Percentiles rank a stretch among this genome's conserved stretches.
phyloP scores from a whole-genome alignment of 2,329 filamentous ascomycete genomes.

The Xylaria sp. region DNA sequence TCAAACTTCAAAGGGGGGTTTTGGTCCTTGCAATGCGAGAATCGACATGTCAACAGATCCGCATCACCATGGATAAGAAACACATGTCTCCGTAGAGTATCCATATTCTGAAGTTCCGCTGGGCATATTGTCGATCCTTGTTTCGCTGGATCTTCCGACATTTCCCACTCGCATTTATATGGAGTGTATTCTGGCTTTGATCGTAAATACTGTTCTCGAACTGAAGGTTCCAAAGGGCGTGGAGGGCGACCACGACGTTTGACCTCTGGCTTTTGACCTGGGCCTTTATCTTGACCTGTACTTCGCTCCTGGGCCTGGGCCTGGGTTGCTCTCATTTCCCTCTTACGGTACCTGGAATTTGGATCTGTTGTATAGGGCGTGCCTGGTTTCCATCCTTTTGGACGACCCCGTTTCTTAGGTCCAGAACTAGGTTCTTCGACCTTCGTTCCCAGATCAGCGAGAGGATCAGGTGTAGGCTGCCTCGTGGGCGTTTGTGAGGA shows the following conservation, averaged over 20 bases:
- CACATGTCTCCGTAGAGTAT: constrained; percentile 66
- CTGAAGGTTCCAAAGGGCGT: constrained; percentile 52
- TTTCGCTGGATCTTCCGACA: constrained; percentile 38
- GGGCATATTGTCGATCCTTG: constrained; percentile 53
- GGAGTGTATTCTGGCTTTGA: constrained; percentile 58
- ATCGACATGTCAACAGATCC: constrained; percentile 49
- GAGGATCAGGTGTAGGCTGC: constrained; percentile 20
- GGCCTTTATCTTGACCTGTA: constrained; percentile 8
- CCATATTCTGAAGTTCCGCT: constrained; percentile 70
- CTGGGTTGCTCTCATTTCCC: constrained; percentile 26
- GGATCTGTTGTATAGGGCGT: constrained; percentile 46
- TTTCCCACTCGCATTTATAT: constrained; percentile 70
- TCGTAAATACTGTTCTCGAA: constrained; percentile 55
- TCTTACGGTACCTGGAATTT: constrained; percentile 37
- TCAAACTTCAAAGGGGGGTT: constrained; percentile 39
- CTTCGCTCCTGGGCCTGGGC: constrained; percentile 4
- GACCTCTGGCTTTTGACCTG: constrained; percentile 35
- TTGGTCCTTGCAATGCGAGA: constrained; percentile 53
- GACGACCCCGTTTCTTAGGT: constrained; percentile 56
- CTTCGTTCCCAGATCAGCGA: constrained; percentile 22
- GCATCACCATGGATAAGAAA: constrained; percentile 57
- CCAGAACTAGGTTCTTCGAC: constrained; percentile 35
- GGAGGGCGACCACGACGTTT: constrained; percentile 58
- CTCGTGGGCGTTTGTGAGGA: constrained; percentile 20
- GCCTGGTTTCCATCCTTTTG: constrained; percentile 58